A percentile compares a stretch with the other conserved stretches of the same genome.
Conservation (phyloP, 202 grass and related monocot genomes). For the Panicum hallii region DNA sequence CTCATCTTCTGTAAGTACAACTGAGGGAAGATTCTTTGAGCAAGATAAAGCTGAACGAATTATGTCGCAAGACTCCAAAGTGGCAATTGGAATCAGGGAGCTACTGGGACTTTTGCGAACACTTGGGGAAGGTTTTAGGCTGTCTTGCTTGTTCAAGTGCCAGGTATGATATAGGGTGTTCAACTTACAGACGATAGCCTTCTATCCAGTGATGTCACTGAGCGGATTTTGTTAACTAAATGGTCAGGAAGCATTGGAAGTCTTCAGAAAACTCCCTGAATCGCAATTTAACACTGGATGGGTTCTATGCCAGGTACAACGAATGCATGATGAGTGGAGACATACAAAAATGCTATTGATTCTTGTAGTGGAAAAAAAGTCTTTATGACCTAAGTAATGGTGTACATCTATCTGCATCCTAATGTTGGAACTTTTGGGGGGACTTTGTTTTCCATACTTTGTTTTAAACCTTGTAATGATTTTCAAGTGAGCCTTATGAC, state of each 20-base stretch:
- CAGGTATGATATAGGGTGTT: conserved; percentile 63
- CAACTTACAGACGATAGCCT: conserved; percentile 10
- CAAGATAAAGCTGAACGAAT: conserved; percentile 74
- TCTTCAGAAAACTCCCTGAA: conserved; percentile 83
- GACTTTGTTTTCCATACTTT: conserved; percentile 15
- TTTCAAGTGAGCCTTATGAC: not conserved
- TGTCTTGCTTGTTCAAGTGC: conserved; percentile 91
- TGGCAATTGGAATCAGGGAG: conserved; percentile 72
- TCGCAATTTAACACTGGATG: conserved; percentile 97
- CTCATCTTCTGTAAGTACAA: conserved; percentile 63
- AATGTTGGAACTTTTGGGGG: not conserved
- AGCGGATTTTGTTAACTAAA: conserved; percentile 40
- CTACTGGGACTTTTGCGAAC: conserved; percentile 77
- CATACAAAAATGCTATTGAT: conserved; percentile 10
- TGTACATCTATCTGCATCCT: conserved; percentile 5
- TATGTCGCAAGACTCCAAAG: conserved; percentile 65
- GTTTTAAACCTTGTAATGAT: not conserved
- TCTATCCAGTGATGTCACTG: conserved; percentile 11
- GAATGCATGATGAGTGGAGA: conserved; percentile 8
- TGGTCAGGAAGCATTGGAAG: conserved; percentile 90
- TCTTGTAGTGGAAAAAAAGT: conserved; percentile 21
- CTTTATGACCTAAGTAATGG: conserved; percentile 2
- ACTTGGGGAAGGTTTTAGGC: conserved; percentile 87
- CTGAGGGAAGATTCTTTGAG: conserved; percentile 71
- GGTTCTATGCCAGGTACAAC: conserved; percentile 92